Evolutionary conservation across 768 basidiomycete genomes (phyloP).

Genomic region (Tricholoma sp.): DNA sequence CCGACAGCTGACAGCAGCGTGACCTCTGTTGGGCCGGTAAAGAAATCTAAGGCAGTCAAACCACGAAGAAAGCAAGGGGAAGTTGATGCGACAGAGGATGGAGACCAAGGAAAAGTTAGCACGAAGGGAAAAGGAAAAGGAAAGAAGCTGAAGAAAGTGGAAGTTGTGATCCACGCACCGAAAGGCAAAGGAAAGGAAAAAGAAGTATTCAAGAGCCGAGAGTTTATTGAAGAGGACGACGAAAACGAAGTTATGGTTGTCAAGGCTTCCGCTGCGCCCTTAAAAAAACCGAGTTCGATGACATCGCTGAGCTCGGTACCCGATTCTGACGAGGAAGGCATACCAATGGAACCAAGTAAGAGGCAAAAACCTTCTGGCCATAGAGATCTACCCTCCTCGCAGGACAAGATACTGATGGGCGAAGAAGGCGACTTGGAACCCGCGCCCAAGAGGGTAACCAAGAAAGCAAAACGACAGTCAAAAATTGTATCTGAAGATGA

Average conservation of each 20-base stretch:
- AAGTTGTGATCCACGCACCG: slow-evolving; percentile 10
- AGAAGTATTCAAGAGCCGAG: slow-evolving; percentile 38
- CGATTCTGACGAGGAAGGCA: slow-evolving; percentile 22
- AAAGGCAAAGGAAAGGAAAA: slow-evolving; percentile 24
- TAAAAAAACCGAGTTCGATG: slow-evolving; percentile 11
- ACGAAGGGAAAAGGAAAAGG: slow-evolving; percentile 18
- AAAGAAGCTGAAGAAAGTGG: slow-evolving; percentile 20
- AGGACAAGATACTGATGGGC: slow-evolving; percentile 2
- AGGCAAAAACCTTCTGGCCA: slow-evolving; percentile 21
- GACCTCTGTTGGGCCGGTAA: not conserved
- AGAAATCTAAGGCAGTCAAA: slow-evolving; percentile 6
- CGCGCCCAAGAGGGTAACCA: slow-evolving; percentile 10
- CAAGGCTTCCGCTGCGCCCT: not conserved
- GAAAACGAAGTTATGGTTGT: slow-evolving; percentile 17
- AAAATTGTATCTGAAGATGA: slow-evolving; percentile 13
- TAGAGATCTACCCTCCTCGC: not conserved
- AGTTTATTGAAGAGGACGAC: slow-evolving; percentile 33
- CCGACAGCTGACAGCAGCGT: not conserved
- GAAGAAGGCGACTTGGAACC: slow-evolving; percentile 11
- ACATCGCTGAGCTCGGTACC: slow-evolving; percentile 20
- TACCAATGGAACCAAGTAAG: slow-evolving; percentile 12
- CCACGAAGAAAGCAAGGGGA: slow-evolving; percentile 14
- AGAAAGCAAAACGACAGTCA: slow-evolving; percentile 15
- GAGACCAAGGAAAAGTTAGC: slow-evolving; percentile 10
- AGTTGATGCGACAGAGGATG: slow-evolving; percentile 1